Evolutionary conservation across 1,284 basidiomycete species (phyloP), one percentile per base, ranked within the genome.

Genomic region (Ganoderma lucidum): DNA sequence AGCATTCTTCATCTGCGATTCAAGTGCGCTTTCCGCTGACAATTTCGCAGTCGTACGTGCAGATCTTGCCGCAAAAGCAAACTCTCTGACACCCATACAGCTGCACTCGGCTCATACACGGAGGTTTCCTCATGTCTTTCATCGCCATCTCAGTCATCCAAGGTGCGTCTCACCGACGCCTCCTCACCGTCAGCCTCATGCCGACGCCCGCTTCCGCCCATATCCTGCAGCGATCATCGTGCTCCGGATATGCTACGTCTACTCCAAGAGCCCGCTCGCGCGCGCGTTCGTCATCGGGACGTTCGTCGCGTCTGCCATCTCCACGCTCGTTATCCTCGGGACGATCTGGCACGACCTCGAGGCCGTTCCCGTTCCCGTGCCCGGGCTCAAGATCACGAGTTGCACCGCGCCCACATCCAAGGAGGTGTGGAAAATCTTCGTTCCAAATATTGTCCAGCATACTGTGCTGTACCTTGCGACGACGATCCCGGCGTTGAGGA

Each of bases 191-290:
- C 44, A 45, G 8, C 35, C 35, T 17, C 17, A 17, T 37, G 14
- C 17, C 19, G 1, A 30, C 30, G 39, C 44, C 15, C 8, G 28
- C 48, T 59, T 5, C 19, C n/a, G 8, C 9, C n/a, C 41, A 19
- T 19, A 19, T 37, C 0, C 32, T 12, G 39, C 53, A 79, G 78
- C 70, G 2, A 75, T 79, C 64, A 75, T 79, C 51, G 71, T 77
- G 37, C 69, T 79, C n/a, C 73, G 78, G 5, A 74, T 78, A 30
- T 79, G 78, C 75, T 77, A 78, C 63, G 75, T 79, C 66, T 79
- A 73, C 63, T 70, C 75, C 15, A 72, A 71, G 61, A 69, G 67
- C 48, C 48, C n/a, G 19, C 19, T 73, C 28, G 68, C 62, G 4
- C 75, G 77, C 37, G 32, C 64, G 2, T 48, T 73, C 19, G 64